Conservation (phyloP, 495 filamentous ascomycete genomes). For the Staphylotrichum tortipilum region DNA sequence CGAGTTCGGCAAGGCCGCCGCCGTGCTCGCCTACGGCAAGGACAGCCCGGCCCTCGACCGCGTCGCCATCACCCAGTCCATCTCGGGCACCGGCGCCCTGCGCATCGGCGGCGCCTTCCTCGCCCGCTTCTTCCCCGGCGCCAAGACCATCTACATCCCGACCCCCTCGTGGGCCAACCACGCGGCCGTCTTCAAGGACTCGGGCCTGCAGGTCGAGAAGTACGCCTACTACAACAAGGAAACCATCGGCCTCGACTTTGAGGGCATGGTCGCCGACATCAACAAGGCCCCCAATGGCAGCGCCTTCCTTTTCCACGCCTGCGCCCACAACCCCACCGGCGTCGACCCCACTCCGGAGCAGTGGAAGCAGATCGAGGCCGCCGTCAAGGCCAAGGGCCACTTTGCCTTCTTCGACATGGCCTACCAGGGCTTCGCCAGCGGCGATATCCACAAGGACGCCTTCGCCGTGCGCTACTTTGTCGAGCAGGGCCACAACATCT, state of each 20-base stretch:
- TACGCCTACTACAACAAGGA: slow-evolving; percentile 99
- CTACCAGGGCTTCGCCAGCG: slow-evolving; percentile 96
- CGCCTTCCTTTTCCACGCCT: slow-evolving; percentile 90
- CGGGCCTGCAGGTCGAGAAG: slow-evolving; percentile 78
- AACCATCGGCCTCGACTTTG: slow-evolving; percentile 95
- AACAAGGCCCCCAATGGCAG: slow-evolving; percentile 78
- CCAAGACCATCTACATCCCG: slow-evolving; percentile 92
- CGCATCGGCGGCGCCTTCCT: slow-evolving; percentile 93
- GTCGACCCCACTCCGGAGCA: slow-evolving; percentile 89
- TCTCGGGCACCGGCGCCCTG: slow-evolving; percentile 94
- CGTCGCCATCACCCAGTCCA: slow-evolving; percentile 90
- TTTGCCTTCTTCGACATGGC: slow-evolving; percentile 99
- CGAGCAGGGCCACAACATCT: slow-evolving; percentile 80
- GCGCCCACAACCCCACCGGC: slow-evolving; percentile 97
- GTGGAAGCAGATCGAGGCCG: slow-evolving; percentile 87
- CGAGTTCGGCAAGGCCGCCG: slow-evolving; percentile 85
- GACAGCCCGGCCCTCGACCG: slow-evolving; percentile 69
- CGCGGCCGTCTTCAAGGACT: slow-evolving; percentile 90
- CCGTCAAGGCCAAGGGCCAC: slow-evolving; percentile 81
- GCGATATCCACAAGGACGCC: slow-evolving; percentile 84
- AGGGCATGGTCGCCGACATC: slow-evolving; percentile 85
- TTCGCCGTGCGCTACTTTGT: slow-evolving; percentile 90
- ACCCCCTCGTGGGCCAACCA: slow-evolving; percentile 98
- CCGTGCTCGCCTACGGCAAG: slow-evolving; percentile 78
- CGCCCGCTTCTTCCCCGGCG: slow-evolving; percentile 74